Base-by-base conservation (phyloP, 805 yeast genomes). In the Wickerhamomyces bovis region DNA sequence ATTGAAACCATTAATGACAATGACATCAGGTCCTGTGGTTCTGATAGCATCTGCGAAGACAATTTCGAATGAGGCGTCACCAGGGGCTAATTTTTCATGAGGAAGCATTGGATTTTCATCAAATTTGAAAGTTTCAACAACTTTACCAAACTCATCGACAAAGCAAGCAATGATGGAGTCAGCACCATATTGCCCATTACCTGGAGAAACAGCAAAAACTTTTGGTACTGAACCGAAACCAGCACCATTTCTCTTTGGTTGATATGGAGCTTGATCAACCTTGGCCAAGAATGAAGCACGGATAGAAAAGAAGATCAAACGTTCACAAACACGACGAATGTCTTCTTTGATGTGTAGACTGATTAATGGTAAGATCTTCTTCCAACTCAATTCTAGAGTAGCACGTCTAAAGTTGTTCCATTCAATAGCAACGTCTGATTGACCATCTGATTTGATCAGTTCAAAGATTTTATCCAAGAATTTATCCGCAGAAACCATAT, bases 251-350 rank as follows among this genome's bases (percentile, higher is more conserved):
- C 50, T 47, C 41, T 77, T 75, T 6, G 98, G 96, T 55, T 85
- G 81, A 65, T 71, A 90, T 28, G 99, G 97, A 2, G 98, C 96
- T 69, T 90, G 98, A 63, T 92, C 94, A 31, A 94, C 73, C 57
- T 82, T 84, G 20, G 77, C 73, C 62, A 79, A 70, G 58, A 92
- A 85, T 25, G 76, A 71, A 39, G 76, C 74, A 54, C 98, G 82
- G 31, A 92, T 79, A 48, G 83, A 82, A 48, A 72, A 75, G 43
- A 81, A 81, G 40, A 94, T 72, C 39, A 79, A 62, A 46, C 85
- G 76, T 62, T 86, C 86, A 68, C 96, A 85, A 46, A 76, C 83
- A 47, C 84, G 77, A 46, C 89, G 78, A 45, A 92, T 71, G 45
- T 82, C 85, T 58, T 90, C 98, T 52, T 90, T 87, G 43, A 94